phyloP scores from a whole-genome alignment of 805 yeast species.

The Debaryomyces prosopidis region DNA sequence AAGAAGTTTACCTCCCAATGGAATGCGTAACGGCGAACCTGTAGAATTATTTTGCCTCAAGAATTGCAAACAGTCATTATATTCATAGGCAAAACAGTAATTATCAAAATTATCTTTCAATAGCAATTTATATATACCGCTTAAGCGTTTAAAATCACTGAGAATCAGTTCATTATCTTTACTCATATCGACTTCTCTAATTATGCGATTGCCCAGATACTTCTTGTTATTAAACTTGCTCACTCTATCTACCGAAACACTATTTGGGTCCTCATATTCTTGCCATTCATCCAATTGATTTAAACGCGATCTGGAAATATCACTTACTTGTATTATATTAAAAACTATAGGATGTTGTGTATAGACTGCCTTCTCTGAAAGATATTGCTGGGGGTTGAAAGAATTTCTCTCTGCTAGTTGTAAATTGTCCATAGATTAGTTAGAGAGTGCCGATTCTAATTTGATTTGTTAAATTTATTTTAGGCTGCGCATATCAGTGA shows the following conservation, averaged over 20 bases:
- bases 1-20: constrained; percentile 59
- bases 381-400: constrained; percentile 11
- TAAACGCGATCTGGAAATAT: constrained; percentile 51
- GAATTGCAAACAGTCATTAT: constrained; percentile 50
- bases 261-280: constrained; percentile 54
- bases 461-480: background rate
- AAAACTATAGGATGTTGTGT: constrained; percentile 35
- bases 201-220: constrained; percentile 21
- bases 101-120: constrained; percentile 55
- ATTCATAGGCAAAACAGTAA: constrained; percentile 58
- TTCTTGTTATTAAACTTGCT: constrained; percentile 17
- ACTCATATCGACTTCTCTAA: constrained; percentile 52
- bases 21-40: constrained; percentile 37
- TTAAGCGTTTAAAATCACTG: background rate
- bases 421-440: background rate
- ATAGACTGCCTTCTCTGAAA: constrained; percentile 7
- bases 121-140: constrained; percentile 49
- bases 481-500: background rate
- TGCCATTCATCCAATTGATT: constrained; percentile 57
- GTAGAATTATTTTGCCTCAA: constrained; percentile 28
- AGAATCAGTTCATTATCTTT: constrained; percentile 20
- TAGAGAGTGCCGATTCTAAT: background rate
- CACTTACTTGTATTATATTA: constrained; percentile 56
- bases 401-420: constrained; percentile 1
- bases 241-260: constrained; percentile 60